phyloP scores from a whole-genome alignment of 495 filamentous ascomycete genomes.

The Pseudoneurospora amorphoporcata region DNA sequence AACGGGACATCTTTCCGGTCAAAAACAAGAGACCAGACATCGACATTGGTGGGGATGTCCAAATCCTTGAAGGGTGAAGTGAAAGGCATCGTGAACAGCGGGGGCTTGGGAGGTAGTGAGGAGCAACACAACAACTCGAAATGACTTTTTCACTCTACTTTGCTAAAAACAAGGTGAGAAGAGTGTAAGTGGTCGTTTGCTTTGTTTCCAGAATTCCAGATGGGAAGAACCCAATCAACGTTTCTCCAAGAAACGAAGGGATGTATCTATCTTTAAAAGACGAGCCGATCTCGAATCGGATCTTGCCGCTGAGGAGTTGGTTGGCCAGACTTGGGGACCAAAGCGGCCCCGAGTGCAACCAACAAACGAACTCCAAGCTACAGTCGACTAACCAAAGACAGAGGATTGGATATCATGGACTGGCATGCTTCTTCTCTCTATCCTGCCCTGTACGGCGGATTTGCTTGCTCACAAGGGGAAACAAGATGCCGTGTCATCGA shows the following conservation, averaged over 20 bases:
- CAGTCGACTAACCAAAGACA: neutral
- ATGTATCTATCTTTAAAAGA: neutral
- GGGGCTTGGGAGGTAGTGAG: neutral
- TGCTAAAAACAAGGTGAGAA: too few species aligned
- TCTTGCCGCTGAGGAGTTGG: too few species aligned
- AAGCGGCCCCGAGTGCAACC: neutral
- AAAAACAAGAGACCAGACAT: conserved; percentile 72
- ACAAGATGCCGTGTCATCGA: neutral
- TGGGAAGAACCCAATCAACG: neutral
- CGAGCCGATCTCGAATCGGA: too few species aligned
- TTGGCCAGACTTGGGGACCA: neutral
- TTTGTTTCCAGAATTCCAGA: neutral
- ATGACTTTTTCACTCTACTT: neutral
- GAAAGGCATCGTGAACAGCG: conserved; percentile 39
- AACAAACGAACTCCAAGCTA: neutral
- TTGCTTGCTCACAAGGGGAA: neutral
- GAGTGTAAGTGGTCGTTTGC: neutral
- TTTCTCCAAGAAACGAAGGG: neutral
- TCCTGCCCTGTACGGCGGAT: neutral
- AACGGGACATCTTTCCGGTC: conserved; percentile 4
- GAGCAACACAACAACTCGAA: neutral
- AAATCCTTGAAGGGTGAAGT: conserved; percentile 45
- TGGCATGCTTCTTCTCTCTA: neutral
- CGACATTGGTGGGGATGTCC: conserved; percentile 50
- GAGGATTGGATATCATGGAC: neutral